Base-by-base conservation (phyloP, 208 protist species). In the Naegleria gruberi region DNA sequence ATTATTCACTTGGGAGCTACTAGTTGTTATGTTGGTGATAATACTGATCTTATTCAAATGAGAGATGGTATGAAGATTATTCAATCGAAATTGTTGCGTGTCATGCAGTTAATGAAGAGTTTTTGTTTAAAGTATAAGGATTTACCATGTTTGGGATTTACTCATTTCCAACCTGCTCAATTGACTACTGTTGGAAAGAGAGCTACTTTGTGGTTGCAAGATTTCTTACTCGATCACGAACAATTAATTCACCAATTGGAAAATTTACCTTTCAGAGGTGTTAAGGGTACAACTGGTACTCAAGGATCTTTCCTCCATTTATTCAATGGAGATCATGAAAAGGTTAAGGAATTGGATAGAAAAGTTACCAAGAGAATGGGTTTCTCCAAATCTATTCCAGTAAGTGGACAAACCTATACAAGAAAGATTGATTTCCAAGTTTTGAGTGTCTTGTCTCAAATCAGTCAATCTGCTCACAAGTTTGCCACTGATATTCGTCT, bases 1-100 rank as follows among this genome's bases (percentile, higher is more conserved):
- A 95, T 95, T 90, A 95, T 95, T 81, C 94, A 95, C 87, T 90
- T 95, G 12, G 94, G 94, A 51, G 93, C 93, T 8, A 95, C 94
- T 45, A 91, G 86, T 44, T 94, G 94, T 90, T 95, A 91, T 90
- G 93, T 95, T 41, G 91, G 90, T 26, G 94, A 95, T 82, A 95
- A 95, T 90, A 92, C 93, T n/a, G 94, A 95, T 77, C 89, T 95
- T 0, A 94, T 95, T 43, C 90, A 94, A 81, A 82, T 95, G 46
- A 83, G 91, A 15, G 89, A 93, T 42, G 90, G 92, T 3, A 77
- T 94, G 40, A 73, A 89, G 3, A 87, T 94, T 44, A 7, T 94
- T 15, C 65, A 90, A 82, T 77, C 77, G 15, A 89, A 94, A 45
- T 30, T 94, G 0, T 87, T 85, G 10, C 55, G 40, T 5, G 15